phyloP scores from a whole-genome alignment of 192 early-diverging fungal genomes.

The Linnemannia exigua region DNA sequence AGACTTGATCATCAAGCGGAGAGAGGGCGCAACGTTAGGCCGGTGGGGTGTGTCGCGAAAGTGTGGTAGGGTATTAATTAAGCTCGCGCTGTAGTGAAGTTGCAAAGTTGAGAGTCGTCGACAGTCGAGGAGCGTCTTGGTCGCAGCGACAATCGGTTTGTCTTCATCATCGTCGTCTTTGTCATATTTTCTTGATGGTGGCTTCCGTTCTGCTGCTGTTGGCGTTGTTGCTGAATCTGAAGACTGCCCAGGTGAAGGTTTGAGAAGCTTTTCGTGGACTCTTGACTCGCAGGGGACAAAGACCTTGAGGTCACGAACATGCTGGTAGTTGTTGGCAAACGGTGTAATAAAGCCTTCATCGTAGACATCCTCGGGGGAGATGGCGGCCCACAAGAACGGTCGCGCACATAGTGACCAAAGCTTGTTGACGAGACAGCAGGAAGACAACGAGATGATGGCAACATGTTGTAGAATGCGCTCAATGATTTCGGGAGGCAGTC shows the following conservation, averaged over 20 bases:
- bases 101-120: background rate
- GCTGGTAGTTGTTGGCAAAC: constrained; percentile 19
- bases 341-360: background rate
- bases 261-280: background rate
- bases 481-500: constrained; percentile 31
- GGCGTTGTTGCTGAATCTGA: background rate
- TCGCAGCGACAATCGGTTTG: background rate
- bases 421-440: constrained; percentile 21
- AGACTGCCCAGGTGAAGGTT: background rate
- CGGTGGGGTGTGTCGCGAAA: background rate
- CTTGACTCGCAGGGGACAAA: background rate
- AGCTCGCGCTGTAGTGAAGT: background rate
- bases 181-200: background rate
- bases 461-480: background rate
- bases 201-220: background rate
- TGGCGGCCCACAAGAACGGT: constrained; percentile 3
- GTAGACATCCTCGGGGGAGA: background rate
- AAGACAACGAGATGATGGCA: background rate
- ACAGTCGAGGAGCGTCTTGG: constrained; percentile 10
- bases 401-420: constrained; percentile 17
- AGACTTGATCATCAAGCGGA: constrained; percentile 1
- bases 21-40: background rate
- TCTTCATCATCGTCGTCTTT: background rate
- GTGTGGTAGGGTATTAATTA: background rate
- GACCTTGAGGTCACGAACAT: background rate